A percentile compares a stretch with the other conserved stretches of the same genome.
phyloP scores from a whole-genome alignment of 176 grass and related monocot species.

The Cenchrus purpureus region DNA sequence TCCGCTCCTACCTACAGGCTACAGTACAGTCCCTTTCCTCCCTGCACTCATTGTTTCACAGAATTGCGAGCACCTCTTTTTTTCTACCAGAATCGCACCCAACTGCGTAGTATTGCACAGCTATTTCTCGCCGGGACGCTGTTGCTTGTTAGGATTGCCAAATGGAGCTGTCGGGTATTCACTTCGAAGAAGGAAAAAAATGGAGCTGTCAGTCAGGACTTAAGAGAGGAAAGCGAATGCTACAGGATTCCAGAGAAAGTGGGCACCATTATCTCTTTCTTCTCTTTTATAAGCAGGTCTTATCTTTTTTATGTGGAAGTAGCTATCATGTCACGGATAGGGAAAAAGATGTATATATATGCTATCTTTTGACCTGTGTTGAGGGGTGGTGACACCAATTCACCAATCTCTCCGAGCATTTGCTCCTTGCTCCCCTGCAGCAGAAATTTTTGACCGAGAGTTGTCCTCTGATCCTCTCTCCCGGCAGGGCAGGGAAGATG shows the following conservation, averaged over 20 bases:
- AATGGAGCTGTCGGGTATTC: conserved; percentile 27
- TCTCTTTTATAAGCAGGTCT: neutral
- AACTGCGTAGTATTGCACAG: neutral
- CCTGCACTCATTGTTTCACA: neutral
- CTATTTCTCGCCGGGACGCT: neutral
- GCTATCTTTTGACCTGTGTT: conserved; percentile 36
- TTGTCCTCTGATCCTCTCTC: too few relatives aligned
- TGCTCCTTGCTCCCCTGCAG: neutral
- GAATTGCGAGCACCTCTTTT: conserved; percentile 6
- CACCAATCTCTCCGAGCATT: neutral
- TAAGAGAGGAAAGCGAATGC: conserved; percentile 26
- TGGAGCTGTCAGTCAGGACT: conserved; percentile 21
- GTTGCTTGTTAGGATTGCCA: conserved; percentile 14
- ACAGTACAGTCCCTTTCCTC: neutral
- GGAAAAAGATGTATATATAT: conserved; percentile 3
- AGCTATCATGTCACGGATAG: conserved; percentile 9
- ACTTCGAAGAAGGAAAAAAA: neutral
- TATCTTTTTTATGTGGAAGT: conserved; percentile 38
- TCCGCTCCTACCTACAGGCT: neutral
- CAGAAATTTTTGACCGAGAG: neutral
- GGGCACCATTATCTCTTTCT: neutral
- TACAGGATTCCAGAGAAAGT: conserved; percentile 24
- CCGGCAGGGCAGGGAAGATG: conserved; percentile 19
- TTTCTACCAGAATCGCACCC: neutral
- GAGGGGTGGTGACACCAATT: neutral